Conservation (phyloP, 176 grass and related monocot species). For the maize (Zea mays) region DNA sequence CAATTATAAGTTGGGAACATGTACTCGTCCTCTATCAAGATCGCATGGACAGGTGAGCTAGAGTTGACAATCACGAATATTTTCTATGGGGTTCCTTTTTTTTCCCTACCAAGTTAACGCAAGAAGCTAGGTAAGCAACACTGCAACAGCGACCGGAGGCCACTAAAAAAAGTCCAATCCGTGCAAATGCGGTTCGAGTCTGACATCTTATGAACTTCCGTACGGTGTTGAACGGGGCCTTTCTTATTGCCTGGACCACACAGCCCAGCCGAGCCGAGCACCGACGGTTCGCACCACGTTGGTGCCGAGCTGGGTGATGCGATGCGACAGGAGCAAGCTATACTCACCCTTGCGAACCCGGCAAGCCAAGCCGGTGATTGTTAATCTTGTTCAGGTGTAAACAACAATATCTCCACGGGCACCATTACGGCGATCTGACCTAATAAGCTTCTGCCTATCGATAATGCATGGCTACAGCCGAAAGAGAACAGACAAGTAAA, state of each 20-base stretch:
- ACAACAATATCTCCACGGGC: constrained; percentile 27
- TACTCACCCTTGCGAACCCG: not conserved
- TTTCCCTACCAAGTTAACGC: constrained; percentile 16
- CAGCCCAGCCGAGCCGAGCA: too few species aligned
- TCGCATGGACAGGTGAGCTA: constrained; percentile 28
- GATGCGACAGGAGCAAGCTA: not conserved
- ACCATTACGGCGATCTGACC: constrained; percentile 27
- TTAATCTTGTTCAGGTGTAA: constrained; percentile 30
- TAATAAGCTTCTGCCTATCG: not conserved
- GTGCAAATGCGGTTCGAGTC: not conserved
- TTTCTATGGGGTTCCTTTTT: not conserved
- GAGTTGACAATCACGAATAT: constrained; percentile 28
- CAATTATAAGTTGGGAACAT: constrained; percentile 22
- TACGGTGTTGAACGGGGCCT: not conserved
- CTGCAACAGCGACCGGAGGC: not conserved
- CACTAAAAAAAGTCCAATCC: not conserved
- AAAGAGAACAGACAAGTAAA: not conserved
- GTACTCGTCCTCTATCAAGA: not conserved
- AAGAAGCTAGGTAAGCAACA: not conserved
- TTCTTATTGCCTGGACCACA: constrained; percentile 4
- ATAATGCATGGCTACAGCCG: not conserved
- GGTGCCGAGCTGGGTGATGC: not conserved
- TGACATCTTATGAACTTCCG: constrained; percentile 24
- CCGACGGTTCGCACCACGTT: constrained; percentile 28
- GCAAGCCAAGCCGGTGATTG: constrained; percentile 29